Evolutionary conservation across 805 yeast species (phyloP), one percentile per base, ranked within the genome.

Genomic region (Torulaspora franciscae): DNA sequence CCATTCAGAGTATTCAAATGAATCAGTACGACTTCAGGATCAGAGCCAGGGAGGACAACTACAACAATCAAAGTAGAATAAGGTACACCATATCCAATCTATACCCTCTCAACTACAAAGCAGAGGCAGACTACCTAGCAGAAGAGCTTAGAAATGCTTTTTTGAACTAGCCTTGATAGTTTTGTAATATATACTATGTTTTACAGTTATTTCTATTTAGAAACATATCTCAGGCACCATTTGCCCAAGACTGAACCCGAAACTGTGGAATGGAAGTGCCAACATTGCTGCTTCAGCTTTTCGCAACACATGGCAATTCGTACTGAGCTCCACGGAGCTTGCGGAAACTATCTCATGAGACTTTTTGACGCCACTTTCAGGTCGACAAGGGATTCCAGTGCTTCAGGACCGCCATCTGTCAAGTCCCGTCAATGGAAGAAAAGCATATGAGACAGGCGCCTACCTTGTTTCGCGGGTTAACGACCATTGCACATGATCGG

Each of bases 1-100:
- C 67, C 3, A 70, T 83, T 40, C 69, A 70, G 37, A 70, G 69
- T 32, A 67, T 76, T 26, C 77, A 79, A 43, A 85, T 84, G 76
- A 74, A 76, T 51, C 90, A 87, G 63, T 86, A 65, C 59, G 74
- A 75, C 28, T 83, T 93, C 66, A 78, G 95, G 65, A 63, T 90
- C 42, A 79, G 85, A 58, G 96, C 95, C 10, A 79, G 81, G 61
- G 85, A 79, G 58, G 97, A 93, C 59, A 79, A 76, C 49, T 93
- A 86, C 65, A 84, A 89, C 56, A 95, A 89, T 42, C 77, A 75
- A 37, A 75, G 77, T 25, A 77, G 91, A 64, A 79, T 86, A 13
- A 78, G 96, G 62, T 87, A 83, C 62, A 82, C 82, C 45, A 85
- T 78, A 2, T 69, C 78, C 39, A 73, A 75, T 11, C 52, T 83